Base-by-base conservation (phyloP, 306 rosid species). In the Carpinus viminea region DNA sequence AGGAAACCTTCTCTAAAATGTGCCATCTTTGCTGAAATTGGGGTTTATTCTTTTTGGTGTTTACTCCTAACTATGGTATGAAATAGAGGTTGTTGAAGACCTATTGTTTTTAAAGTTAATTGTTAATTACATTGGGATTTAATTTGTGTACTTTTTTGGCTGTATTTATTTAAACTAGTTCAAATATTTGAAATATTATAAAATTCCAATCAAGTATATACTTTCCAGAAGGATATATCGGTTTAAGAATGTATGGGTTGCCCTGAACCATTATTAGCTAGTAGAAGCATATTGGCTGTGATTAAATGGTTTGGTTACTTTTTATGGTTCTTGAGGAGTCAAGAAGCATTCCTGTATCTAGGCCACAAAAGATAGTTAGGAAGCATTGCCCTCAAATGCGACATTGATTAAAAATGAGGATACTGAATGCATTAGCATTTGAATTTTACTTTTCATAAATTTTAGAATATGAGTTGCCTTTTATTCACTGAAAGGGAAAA, bases 21-120 rank as follows among this genome's bases (percentile, higher is more conserved):
- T 92, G 73, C 90, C 98, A 54, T 81, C 89, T 34, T 85, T 95
- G 86, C 86, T 95, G 86, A 95, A 95, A 74, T 96, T 98, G 0
- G 98, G 98, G 88, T 98, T 98, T 83, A 91, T 91, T 80, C 91
- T 95, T 95, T 89, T 94, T 5, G 98, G 97, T 84, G 91, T 24
- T 94, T 88, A 92, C 97, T 85, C 91, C 98, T 64, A 97, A 71
- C 91, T 94, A 94, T 92, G 98, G 98, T 94, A 89, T 76, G 97
- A 68, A 81, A 61, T 79, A 55, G 76, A 53, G 76, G 70, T 84
- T 81, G 61, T 70, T 69, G 60, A 72, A 78, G 79, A 76, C 48
- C 68, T 38, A 55, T 20, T 68, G 53, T 77, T 86, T 74, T 72
- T 74, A 68, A 62, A 47, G 70, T 71, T 53, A 60, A 43, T 81